phyloP scores from a whole-genome alignment of 208 protist genomes.

The Wallacemonas collosoma region DNA sequence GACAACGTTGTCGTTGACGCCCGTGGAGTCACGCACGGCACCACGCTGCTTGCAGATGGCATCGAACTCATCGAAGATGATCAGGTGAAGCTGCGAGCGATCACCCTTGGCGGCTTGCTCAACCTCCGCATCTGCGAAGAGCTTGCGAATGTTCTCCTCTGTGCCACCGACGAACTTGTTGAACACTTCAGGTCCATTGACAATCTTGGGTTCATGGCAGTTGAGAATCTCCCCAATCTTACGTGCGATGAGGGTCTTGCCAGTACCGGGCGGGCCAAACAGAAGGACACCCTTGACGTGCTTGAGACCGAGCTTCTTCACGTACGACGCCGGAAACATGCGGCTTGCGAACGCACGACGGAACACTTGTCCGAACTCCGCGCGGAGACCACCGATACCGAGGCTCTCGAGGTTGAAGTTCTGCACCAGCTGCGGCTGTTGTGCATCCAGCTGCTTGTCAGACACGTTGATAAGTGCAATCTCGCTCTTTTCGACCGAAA shows the following conservation, averaged over 20 bases:
- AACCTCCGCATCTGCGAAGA: slow-evolving; percentile 98
- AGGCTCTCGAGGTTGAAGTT: slow-evolving; percentile 93
- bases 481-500: slow-evolving; percentile 53
- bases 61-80: slow-evolving; percentile 99
- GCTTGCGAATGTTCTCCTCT: slow-evolving; percentile 99
- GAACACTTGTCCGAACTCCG: slow-evolving; percentile 98
- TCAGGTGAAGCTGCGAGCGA: slow-evolving; percentile 97
- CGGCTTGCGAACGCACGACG: slow-evolving; percentile 98
- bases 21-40: slow-evolving; percentile 91
- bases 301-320: slow-evolving; percentile 96
- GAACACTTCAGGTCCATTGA: slow-evolving; percentile 99
- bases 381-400: slow-evolving; percentile 96
- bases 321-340: slow-evolving; percentile 93
- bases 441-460: slow-evolving; percentile 77
- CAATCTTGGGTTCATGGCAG: slow-evolving; percentile 96
- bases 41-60: slow-evolving; percentile 99
- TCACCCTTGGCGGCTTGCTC: slow-evolving; percentile 94
- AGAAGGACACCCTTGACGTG: slow-evolving; percentile 99
- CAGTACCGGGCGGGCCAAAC: slow-evolving; percentile 99
- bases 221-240: slow-evolving; percentile 99
- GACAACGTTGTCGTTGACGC: slow-evolving; percentile 98
- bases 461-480: slow-evolving; percentile 77
- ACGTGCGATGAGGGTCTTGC: slow-evolving; percentile 99
- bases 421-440: slow-evolving; percentile 74
- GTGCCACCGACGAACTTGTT: slow-evolving; percentile 99